A percentile compares a stretch with the other conserved stretches of the same genome.
These are phyloP conservation scores for Zychaea mexicana DNA, from an alignment of 371 early-diverging fungal genomes.

Conservation along the genomic window DNA sequence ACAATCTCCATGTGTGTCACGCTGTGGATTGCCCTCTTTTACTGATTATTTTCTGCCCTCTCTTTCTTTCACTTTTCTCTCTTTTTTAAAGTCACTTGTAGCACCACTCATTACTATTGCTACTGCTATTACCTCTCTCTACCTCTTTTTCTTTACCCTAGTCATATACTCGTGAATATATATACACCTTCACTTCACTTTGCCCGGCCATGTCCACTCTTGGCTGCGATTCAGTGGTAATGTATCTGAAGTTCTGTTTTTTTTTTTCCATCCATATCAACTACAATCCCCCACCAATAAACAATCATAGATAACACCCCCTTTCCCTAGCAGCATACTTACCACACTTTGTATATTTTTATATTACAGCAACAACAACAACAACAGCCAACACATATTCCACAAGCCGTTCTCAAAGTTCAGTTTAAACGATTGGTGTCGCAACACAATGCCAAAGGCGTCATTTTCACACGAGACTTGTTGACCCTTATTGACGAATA, in stretches of 20 bases:
- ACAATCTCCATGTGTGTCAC: background rate
- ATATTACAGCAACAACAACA: background rate
- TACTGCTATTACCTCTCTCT: background rate
- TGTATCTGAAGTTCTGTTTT: background rate
- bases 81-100: constrained; percentile 2
- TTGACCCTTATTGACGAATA: constrained; percentile 39
- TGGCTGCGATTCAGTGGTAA: constrained; percentile 10
- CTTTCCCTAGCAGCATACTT: no score
- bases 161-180: background rate
- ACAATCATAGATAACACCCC: no score
- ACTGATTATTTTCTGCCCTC: no score
- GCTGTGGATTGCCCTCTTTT: background rate
- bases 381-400: constrained; percentile 28
- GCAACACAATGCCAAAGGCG: constrained; percentile 28
- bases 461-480: constrained; percentile 45
- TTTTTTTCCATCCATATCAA: background rate
- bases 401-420: constrained; percentile 42
- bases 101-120: background rate
- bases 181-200: background rate
- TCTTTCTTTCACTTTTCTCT: background rate
- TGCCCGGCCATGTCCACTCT: constrained; percentile 3
- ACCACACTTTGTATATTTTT: no score
- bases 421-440: constrained; percentile 42
- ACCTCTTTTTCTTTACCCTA: background rate
- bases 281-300: no score